A percentile compares a stretch with the other conserved stretches of the same genome.
Evolutionary conservation across 2,329 filamentous ascomycete genomes (phyloP).

Genomic region (Nemania sp.): DNA sequence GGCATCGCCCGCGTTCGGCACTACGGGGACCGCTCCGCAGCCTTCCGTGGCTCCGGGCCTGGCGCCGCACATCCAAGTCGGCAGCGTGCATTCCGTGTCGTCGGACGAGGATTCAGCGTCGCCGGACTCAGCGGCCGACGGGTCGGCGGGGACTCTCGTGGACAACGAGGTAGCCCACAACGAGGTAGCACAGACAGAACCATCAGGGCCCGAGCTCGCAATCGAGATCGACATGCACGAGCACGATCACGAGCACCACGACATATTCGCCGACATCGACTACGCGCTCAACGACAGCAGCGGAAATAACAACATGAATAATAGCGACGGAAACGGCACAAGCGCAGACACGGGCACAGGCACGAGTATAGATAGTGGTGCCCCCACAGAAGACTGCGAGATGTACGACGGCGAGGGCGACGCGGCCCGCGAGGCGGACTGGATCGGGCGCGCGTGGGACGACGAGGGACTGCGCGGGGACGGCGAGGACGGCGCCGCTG

Average conservation of each 20-base stretch:
- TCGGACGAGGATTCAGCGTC: slow-evolving; percentile 49
- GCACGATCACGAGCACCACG: slow-evolving; percentile 1
- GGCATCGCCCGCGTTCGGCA: not conserved
- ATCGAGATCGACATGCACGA: too few species aligned
- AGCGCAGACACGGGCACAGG: too few species aligned
- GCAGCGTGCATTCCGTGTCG: slow-evolving; percentile 48
- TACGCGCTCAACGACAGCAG: slow-evolving; percentile 48
- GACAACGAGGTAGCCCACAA: not conserved
- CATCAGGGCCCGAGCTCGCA: too few species aligned
- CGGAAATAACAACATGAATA: slow-evolving; percentile 28
- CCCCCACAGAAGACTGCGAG: not conserved
- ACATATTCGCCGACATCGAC: slow-evolving; percentile 47
- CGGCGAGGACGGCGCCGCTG: slow-evolving; percentile 37
- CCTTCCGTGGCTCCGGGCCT: slow-evolving; percentile 20
- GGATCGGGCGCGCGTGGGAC: slow-evolving; percentile 55
- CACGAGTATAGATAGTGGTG: not conserved
- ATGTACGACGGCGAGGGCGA: slow-evolving; percentile 26
- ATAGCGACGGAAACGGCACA: not conserved
- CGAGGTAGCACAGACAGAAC: not conserved
- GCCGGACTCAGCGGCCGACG: slow-evolving; percentile 37
- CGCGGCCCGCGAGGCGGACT: slow-evolving; percentile 47
- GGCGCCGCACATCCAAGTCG: slow-evolving; percentile 39
- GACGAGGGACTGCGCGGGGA: slow-evolving; percentile 39
- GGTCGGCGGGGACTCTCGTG: not conserved
- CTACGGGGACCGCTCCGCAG: slow-evolving; percentile 3